These are phyloP conservation scores for Mycena amicta DNA, from an alignment of 768 basidiomycete species.

Conservation along the genomic window DNA sequence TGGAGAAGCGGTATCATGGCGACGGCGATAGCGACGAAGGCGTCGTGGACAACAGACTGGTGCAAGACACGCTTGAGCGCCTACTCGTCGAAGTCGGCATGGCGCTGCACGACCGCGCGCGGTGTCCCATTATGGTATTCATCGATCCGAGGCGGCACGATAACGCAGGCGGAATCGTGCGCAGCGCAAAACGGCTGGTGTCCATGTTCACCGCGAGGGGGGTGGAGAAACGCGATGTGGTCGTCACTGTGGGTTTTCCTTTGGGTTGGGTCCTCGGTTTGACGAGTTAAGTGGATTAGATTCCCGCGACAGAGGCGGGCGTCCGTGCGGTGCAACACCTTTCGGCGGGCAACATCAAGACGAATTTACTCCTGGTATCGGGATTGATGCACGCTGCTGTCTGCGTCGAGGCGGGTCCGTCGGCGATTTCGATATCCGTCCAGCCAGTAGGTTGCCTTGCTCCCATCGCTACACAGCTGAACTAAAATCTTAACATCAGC, in stretches of 20 bases:
- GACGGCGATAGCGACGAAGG: neutral
- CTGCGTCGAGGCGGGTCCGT: slow-evolving; percentile 55
- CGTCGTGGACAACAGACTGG: neutral
- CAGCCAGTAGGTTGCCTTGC: slow-evolving; percentile 40
- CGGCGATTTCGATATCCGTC: slow-evolving; percentile 52
- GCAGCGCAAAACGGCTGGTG: slow-evolving; percentile 44
- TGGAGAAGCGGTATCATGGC: slow-evolving; percentile 22
- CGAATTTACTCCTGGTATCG: slow-evolving; percentile 56
- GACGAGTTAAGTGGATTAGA: slow-evolving; percentile 38
- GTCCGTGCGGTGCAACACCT: slow-evolving; percentile 49
- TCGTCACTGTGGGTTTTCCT: slow-evolving; percentile 49
- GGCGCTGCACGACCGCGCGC: slow-evolving; percentile 44
- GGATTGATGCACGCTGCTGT: slow-evolving; percentile 55
- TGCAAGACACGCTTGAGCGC: slow-evolving; percentile 6
- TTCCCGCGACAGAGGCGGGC: slow-evolving; percentile 61
- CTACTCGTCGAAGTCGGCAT: slow-evolving; percentile 49
- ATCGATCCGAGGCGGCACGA: slow-evolving; percentile 51
- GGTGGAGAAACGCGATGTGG: slow-evolving; percentile 40
- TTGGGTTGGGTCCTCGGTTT: neutral
- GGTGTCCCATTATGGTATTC: slow-evolving; percentile 52
- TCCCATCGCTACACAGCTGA: neutral
- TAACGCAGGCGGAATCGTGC: slow-evolving; percentile 41
- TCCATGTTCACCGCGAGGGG: slow-evolving; percentile 43
- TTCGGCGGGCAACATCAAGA: slow-evolving; percentile 40
- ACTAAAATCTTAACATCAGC: slow-evolving; percentile 28